Conservation (phyloP, 1,284 basidiomycete genomes). For the Cutaneotrichosporon sp. region DNA sequence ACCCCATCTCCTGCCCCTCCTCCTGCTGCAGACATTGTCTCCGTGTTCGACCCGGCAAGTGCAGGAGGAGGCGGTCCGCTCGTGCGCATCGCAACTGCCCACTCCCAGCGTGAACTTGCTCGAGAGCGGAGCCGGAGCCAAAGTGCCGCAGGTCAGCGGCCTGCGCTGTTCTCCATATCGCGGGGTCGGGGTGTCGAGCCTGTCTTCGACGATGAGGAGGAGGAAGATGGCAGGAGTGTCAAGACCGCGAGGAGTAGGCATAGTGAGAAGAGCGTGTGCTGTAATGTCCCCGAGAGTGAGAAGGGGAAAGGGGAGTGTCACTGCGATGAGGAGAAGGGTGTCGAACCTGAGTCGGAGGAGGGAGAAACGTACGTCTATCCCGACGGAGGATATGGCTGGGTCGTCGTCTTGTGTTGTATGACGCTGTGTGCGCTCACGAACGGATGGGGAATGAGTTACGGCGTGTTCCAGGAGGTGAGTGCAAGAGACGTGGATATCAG, state of each 20-base stretch:
- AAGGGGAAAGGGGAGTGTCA: not conserved
- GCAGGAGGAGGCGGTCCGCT: slow-evolving; percentile 37
- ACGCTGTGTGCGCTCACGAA: slow-evolving; percentile 25
- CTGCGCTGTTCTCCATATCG: not conserved
- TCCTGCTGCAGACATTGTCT: slow-evolving; percentile 27
- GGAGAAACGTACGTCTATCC: slow-evolving; percentile 29
- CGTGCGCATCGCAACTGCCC: slow-evolving; percentile 30
- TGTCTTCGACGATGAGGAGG: slow-evolving; percentile 4
- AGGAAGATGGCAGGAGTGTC: not conserved
- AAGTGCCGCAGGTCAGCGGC: not conserved
- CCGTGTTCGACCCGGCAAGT: slow-evolving; percentile 34
- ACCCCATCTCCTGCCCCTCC: slow-evolving; percentile 7
- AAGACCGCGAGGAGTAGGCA: too few relatives aligned
- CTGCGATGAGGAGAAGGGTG: not conserved
- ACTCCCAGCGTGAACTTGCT: slow-evolving; percentile 11
- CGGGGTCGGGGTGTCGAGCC: not conserved
- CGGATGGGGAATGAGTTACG: slow-evolving; percentile 34
- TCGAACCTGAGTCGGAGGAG: not conserved
- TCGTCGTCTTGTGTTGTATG: slow-evolving; percentile 32
- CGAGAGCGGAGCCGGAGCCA: not conserved
- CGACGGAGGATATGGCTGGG: slow-evolving; percentile 47
- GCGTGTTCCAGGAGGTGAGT: slow-evolving; percentile 32
- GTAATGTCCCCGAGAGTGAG: not conserved
- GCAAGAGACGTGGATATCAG: not conserved
- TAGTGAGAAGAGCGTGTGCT: not conserved